phyloP scores from a whole-genome alignment of 2,329 filamentous ascomycete species.

The Biscogniauxia marginata region DNA sequence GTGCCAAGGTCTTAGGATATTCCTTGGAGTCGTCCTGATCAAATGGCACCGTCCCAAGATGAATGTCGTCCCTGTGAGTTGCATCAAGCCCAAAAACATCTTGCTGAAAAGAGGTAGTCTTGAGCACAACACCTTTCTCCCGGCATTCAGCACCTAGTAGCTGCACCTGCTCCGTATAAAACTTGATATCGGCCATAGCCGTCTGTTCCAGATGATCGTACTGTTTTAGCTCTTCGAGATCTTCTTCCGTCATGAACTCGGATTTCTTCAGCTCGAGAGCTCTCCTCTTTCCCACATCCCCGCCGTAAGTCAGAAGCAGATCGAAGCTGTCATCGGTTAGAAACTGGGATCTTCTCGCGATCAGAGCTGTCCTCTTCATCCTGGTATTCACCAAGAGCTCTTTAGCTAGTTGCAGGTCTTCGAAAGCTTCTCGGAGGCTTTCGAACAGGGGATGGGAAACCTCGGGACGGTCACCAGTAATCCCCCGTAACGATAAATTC shows the following conservation, averaged over 20 bases:
- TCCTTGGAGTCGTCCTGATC: constrained; percentile 12
- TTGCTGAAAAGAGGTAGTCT: constrained; percentile 39
- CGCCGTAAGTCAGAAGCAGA: constrained; percentile 22
- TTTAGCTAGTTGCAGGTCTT: constrained; percentile 45
- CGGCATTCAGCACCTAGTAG: constrained; percentile 41
- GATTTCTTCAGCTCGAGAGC: constrained; percentile 32
- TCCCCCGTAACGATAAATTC: constrained; percentile 26
- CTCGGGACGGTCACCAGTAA: constrained; percentile 33
- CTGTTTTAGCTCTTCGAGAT: constrained; percentile 44
- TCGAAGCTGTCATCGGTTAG: constrained; percentile 22
- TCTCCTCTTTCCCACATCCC: constrained; percentile 36
- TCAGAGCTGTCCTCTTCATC: constrained; percentile 34
- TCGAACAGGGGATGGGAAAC: constrained; percentile 49
- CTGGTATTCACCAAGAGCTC: constrained; percentile 48
- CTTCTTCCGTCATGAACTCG: constrained; percentile 36
- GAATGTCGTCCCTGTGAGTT: constrained; percentile 41
- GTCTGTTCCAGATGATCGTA: constrained; percentile 39
- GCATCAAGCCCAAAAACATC: constrained; percentile 43
- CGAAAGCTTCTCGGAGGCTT: constrained; percentile 42
- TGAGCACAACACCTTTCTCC: constrained; percentile 42
- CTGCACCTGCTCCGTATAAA: constrained; percentile 34
- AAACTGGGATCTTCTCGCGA: constrained; percentile 20
- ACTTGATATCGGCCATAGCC: constrained; percentile 34
- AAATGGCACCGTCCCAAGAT: constrained; percentile 34
- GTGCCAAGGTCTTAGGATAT: constrained; percentile 33